Conservation (phyloP, 257 asterid species). For the Nicotiana otophora region DNA sequence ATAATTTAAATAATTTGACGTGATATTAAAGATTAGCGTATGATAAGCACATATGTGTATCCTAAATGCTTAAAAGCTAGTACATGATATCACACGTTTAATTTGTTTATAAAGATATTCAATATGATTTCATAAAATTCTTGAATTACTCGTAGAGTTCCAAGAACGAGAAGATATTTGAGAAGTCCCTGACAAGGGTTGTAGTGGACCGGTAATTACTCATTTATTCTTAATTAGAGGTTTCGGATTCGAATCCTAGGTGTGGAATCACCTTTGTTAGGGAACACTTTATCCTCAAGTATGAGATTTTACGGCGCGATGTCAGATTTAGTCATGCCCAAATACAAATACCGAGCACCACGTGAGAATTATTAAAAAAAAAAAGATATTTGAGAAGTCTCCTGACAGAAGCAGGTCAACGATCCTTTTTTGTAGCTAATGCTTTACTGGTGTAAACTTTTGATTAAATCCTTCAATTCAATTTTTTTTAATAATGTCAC, state of each 20-base stretch:
- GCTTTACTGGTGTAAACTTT: neutral
- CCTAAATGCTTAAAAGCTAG: neutral
- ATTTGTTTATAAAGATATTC: neutral
- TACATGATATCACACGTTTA: neutral
- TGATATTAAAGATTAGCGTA: neutral
- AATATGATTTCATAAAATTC: neutral
- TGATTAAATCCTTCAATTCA: neutral
- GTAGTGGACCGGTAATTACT: too few species aligned
- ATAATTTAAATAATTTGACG: neutral
- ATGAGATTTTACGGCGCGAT: rapidly evolving
- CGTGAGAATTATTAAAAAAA: too few species aligned
- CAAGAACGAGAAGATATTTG: neutral
- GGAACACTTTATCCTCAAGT: too few species aligned
- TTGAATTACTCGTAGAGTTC: neutral
- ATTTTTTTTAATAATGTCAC: too few species aligned
- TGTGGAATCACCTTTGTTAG: too few species aligned
- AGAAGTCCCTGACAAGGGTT: too few species aligned
- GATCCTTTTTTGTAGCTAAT: neutral
- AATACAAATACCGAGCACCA: too few species aligned
- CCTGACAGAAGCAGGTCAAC: neutral
- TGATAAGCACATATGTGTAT: neutral
- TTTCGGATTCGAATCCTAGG: rapidly evolving
- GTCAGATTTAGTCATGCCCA: too few species aligned
- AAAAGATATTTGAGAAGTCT: neutral
- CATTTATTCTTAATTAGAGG: rapidly evolving